Percentiles rank a stretch among this genome's conserved stretches.
phyloP scores from a whole-genome alignment of 148 eudicot genomes.

The Pouteria glomerata region DNA sequence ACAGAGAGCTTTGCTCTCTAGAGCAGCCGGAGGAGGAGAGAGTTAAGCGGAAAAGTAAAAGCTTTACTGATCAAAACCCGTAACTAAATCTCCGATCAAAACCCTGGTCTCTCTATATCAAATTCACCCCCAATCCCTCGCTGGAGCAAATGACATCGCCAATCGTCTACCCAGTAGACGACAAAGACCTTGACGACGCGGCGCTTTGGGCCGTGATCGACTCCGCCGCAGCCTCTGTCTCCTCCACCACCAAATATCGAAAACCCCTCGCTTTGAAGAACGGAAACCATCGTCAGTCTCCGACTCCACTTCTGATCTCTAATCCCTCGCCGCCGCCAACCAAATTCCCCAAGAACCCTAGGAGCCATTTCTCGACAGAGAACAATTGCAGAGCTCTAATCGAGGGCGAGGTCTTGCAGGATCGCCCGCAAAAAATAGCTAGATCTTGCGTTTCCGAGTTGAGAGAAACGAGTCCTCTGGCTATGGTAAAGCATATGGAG shows the following conservation, averaged over 20 bases:
- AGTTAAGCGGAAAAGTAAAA: background rate
- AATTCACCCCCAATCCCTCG: background rate
- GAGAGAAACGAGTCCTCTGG: constrained; percentile 35
- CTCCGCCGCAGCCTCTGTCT: constrained; percentile 66
- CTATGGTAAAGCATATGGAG: constrained; percentile 44
- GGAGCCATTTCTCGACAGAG: constrained; percentile 9
- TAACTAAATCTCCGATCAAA: background rate
- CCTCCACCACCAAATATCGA: constrained; percentile 34
- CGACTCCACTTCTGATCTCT: constrained; percentile 27
- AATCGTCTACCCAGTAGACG: constrained; percentile 45
- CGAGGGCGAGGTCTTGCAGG: constrained; percentile 27
- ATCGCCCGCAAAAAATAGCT: constrained; percentile 44
- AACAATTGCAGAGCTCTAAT: background rate
- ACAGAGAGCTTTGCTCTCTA: background rate
- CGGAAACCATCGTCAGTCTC: constrained; percentile 21
- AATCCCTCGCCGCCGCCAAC: constrained; percentile 19
- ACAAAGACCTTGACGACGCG: constrained; percentile 78
- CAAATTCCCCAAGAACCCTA: constrained; percentile 19
- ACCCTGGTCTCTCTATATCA: constrained; percentile 2
- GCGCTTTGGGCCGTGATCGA: constrained; percentile 88
- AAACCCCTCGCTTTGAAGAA: constrained; percentile 40
- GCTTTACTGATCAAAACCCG: background rate
- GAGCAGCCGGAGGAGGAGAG: background rate
- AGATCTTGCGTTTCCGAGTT: constrained; percentile 33
- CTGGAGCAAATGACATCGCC: constrained; percentile 37